Conservation (phyloP, 176 grass and related monocot genomes). For the Avena atlantica region DNA sequence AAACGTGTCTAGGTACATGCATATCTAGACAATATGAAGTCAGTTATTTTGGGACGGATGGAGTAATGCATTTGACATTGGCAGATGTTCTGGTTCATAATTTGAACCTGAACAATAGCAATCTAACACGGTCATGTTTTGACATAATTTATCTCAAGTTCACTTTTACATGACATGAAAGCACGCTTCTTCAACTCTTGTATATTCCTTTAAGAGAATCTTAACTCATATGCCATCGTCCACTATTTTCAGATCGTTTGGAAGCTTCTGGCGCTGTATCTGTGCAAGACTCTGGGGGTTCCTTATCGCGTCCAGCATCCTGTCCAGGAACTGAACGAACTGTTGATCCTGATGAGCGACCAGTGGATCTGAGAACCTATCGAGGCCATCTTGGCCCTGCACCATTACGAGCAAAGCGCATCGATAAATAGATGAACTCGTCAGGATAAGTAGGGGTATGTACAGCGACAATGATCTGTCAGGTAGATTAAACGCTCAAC, state of each 20-base stretch:
- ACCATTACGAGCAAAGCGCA: neutral
- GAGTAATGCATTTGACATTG: neutral
- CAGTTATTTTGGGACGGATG: too few species aligned
- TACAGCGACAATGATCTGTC: neutral
- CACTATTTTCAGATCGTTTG: slow-evolving; percentile 40
- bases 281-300: slow-evolving; percentile 52
- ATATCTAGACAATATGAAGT: too few species aligned
- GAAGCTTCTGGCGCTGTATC: slow-evolving; percentile 38
- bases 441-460: slow-evolving; percentile 11
- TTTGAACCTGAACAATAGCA: slow-evolving; percentile 23
- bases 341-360: slow-evolving; percentile 45
- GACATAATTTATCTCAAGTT: neutral
- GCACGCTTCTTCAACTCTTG: neutral
- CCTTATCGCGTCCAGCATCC: slow-evolving; percentile 55
- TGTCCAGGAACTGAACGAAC: slow-evolving; percentile 55
- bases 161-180: slow-evolving; percentile 31
- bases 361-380: slow-evolving; percentile 54
- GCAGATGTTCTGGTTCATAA: slow-evolving; percentile 8
- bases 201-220: neutral
- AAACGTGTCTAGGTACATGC: too few species aligned
- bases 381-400: slow-evolving; percentile 41
- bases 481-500: neutral
- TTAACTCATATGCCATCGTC: slow-evolving; percentile 55
- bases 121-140: slow-evolving; percentile 7
- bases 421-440: slow-evolving; percentile 2